Percentiles rank a stretch among this genome's conserved stretches.
Evolutionary conservation across 2,329 filamentous ascomycete species (phyloP).

Genomic region (Metarhizium album): DNA sequence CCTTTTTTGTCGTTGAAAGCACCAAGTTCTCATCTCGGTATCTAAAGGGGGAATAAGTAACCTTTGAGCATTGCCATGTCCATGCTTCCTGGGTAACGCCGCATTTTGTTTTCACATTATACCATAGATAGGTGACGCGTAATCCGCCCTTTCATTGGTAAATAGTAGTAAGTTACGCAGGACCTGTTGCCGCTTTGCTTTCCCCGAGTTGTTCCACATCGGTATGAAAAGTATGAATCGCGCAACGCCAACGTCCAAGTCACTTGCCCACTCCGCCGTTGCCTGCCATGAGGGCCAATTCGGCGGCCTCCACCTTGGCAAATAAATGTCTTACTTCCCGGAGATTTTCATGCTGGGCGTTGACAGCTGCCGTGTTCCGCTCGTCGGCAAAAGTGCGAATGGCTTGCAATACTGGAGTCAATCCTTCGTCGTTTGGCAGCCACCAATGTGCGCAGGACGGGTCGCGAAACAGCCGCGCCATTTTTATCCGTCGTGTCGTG

Average conservation of each 20-base stretch:
- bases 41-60: not conserved
- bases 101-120: not conserved
- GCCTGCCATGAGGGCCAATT: not conserved
- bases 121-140: not conserved
- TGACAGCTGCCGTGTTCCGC: constrained; percentile 50
- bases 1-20: not conserved
- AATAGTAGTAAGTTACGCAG: not conserved
- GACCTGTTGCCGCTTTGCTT: not conserved
- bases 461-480: constrained; percentile 66
- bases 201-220: not conserved
- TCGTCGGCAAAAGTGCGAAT: constrained; percentile 77
- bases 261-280: not conserved
- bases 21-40: not conserved
- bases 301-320: constrained; percentile 37
- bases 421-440: constrained; percentile 73
- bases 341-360: constrained; percentile 51
- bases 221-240: too few relatives aligned
- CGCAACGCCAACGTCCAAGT: not conserved
- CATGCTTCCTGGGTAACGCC: not conserved
- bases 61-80: not conserved
- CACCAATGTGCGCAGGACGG: constrained; percentile 72
- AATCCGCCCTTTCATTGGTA: not conserved
- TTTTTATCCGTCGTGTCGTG: constrained; percentile 57
- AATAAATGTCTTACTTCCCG: constrained; percentile 69
- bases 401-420: constrained; percentile 60